Conservation (phyloP, 352 stramenopile genomes). For the Sclerospora graminicola region DNA sequence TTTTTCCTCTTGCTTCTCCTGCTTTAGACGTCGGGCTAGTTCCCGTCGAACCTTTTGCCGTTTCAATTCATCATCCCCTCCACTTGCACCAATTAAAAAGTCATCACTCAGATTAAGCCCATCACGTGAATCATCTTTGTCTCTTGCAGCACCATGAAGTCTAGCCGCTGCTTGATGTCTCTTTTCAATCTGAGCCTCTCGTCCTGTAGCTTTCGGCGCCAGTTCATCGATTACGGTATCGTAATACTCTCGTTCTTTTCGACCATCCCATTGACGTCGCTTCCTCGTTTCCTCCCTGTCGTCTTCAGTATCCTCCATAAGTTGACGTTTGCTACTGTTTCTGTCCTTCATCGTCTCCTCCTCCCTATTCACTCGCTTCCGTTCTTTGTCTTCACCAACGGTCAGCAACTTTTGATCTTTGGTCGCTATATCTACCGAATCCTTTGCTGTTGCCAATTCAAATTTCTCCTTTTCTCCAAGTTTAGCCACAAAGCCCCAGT, state of each 20-base stretch:
- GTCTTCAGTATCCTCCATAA: conserved; percentile 10
- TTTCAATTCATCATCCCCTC: conserved; percentile 25
- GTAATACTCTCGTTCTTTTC: conserved; percentile 26
- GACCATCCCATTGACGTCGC: conserved; percentile 19
- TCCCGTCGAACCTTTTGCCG: conserved; percentile 29
- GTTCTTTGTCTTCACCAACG: background rate
- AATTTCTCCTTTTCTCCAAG: conserved; percentile 54
- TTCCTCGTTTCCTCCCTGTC: conserved; percentile 17
- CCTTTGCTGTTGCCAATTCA: conserved; percentile 46
- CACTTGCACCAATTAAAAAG: conserved; percentile 48
- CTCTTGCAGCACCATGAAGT: conserved; percentile 48
- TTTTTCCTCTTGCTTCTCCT: conserved; percentile 32
- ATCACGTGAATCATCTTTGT: conserved; percentile 49
- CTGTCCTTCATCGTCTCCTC: background rate
- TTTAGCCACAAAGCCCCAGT: conserved; percentile 50
- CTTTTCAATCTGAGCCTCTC: conserved; percentile 56
- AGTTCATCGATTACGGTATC: conserved; percentile 51
- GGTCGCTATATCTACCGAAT: conserved; percentile 62
- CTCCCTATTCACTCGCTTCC: background rate
- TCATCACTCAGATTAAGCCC: conserved; percentile 56
- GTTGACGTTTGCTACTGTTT: conserved; percentile 1
- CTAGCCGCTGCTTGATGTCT: conserved; percentile 29
- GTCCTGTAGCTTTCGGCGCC: conserved; percentile 44
- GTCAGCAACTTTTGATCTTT: conserved; percentile 32
- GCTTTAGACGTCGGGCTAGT: conserved; percentile 23